Evolutionary conservation across 2,329 filamentous ascomycete species (phyloP).

Genomic region (Monosporascus sp.): DNA sequence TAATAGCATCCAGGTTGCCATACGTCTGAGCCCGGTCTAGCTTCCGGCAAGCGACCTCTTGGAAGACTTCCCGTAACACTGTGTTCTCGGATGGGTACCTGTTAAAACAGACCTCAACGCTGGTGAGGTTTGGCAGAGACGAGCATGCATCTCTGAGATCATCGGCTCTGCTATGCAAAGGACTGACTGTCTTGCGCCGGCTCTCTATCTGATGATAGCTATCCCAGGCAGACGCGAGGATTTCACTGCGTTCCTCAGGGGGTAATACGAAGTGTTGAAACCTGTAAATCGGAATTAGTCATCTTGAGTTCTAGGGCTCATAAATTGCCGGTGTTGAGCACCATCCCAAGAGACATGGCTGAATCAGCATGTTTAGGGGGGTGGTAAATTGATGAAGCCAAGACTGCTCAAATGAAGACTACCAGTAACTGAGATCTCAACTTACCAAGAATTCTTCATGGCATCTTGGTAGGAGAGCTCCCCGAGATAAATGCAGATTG

Average conservation of each 20-base stretch:
- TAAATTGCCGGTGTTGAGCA: neutral
- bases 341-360: neutral
- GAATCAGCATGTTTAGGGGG: neutral
- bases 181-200: slow-evolving; percentile 27
- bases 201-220: slow-evolving; percentile 32
- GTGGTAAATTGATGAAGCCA: neutral
- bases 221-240: slow-evolving; percentile 31
- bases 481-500: slow-evolving; percentile 41
- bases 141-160: slow-evolving; percentile 34
- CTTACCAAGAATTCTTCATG: slow-evolving; percentile 25
- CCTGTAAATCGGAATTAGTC: slow-evolving; percentile 16
- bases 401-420: neutral
- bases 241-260: slow-evolving; percentile 30
- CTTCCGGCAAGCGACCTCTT: slow-evolving; percentile 34
- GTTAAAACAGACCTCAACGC: slow-evolving; percentile 37
- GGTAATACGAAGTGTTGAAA: slow-evolving; percentile 32
- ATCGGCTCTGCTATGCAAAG: slow-evolving; percentile 31
- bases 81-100: slow-evolving; percentile 34
- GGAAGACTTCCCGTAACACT: slow-evolving; percentile 32
- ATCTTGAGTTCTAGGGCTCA: slow-evolving; percentile 1
- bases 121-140: slow-evolving; percentile 33
- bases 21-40: slow-evolving; percentile 32
- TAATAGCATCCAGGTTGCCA: slow-evolving; percentile 34
- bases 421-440: neutral
- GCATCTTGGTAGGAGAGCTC: slow-evolving; percentile 36